Evolutionary conservation across 2,329 filamentous ascomycete genomes (phyloP).

Genomic region (Penicillium fuscoglaucum): DNA sequence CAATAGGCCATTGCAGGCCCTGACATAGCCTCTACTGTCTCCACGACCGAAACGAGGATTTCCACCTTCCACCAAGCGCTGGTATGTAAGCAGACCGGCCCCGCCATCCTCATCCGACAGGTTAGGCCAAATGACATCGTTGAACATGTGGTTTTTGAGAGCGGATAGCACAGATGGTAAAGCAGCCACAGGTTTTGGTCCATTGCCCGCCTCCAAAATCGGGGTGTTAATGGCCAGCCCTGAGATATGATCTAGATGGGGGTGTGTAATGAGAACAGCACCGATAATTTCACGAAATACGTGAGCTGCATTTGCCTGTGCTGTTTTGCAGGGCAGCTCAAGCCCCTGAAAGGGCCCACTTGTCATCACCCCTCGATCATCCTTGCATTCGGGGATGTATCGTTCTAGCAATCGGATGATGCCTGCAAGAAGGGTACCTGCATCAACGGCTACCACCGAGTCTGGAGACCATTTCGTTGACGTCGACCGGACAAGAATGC

Average conservation of each 20-base stretch:
- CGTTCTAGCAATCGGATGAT: constrained; percentile 75
- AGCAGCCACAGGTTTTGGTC: constrained; percentile 81
- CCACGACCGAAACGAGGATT: constrained; percentile 81
- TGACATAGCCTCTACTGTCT: constrained; percentile 77
- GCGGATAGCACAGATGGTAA: constrained; percentile 87
- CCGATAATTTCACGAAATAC: constrained; percentile 78
- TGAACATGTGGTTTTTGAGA: constrained; percentile 93
- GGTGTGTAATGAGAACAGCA: constrained; percentile 89
- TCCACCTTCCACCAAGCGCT: constrained; percentile 83
- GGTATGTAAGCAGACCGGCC: constrained; percentile 86
- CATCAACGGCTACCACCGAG: constrained; percentile 89
- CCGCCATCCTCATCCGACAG: constrained; percentile 94
- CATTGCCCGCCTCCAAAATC: constrained; percentile 71
- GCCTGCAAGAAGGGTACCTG: constrained; percentile 81
- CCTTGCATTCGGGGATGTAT: constrained; percentile 26
- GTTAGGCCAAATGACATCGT: constrained; percentile 97
- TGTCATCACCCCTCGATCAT: constrained; percentile 34
- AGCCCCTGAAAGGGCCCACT: constrained; percentile 79
- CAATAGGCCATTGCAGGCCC: constrained; percentile 84
- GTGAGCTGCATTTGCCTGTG: constrained; percentile 76
- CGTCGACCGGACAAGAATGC: constrained; percentile 81
- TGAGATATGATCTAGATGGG: constrained; percentile 92
- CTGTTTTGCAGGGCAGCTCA: constrained; percentile 63
- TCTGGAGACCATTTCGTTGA: constrained; percentile 76
- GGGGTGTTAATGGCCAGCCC: constrained; percentile 94